Conservation (phyloP, 129 eudicot species). For the Pulicaria dysenterica region DNA sequence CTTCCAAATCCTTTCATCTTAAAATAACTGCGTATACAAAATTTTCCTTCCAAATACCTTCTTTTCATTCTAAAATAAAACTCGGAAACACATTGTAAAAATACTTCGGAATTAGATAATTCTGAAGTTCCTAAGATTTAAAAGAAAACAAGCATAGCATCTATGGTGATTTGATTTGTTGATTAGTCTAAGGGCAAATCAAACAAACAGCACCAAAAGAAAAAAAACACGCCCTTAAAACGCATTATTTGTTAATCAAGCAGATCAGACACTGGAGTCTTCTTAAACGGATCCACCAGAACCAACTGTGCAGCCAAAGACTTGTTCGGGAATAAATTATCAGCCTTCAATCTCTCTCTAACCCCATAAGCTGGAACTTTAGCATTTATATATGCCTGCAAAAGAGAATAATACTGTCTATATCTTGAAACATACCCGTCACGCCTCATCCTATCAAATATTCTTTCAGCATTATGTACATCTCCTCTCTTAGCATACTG, state of each 20-base stretch:
- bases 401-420: constrained; percentile 46
- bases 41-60: too few relatives aligned
- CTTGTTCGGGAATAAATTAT: constrained; percentile 59
- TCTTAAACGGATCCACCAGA: constrained; percentile 60
- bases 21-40: too few relatives aligned
- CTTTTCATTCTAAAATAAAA: too few relatives aligned
- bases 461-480: constrained; percentile 73
- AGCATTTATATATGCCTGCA: constrained; percentile 68
- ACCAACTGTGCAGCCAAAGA: constrained; percentile 43
- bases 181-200: too few relatives aligned
- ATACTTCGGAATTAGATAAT: neutral
- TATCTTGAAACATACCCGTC: constrained; percentile 55
- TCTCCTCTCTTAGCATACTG: constrained; percentile 74
- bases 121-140: constrained; percentile 3
- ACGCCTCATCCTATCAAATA: constrained; percentile 61
- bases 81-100: neutral
- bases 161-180: neutral
- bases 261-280: constrained; percentile 62
- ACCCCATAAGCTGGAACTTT: constrained; percentile 75
- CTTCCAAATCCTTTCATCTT: too few relatives aligned
- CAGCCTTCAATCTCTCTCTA: constrained; percentile 75
- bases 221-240: neutral
- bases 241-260: constrained; percentile 47
- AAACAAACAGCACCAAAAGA: neutral
- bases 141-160: neutral